Evolutionary conservation across 2,329 filamentous ascomycete species (phyloP), one percentile per base, ranked within the genome.

Genomic region (Aspergillus novofumigatus): DNA sequence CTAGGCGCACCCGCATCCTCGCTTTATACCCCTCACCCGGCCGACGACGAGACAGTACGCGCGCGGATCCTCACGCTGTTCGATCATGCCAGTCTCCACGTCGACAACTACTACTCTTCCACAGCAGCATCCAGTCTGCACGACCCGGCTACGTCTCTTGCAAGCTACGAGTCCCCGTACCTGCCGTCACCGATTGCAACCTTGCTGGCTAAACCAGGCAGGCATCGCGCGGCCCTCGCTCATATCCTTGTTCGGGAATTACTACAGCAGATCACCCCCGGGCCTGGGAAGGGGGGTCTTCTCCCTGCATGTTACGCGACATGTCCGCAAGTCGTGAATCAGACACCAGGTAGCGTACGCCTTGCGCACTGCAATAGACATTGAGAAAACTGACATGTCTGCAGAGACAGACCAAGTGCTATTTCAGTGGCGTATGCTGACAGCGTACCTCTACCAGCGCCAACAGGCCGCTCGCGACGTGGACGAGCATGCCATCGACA

Each of bases 51-150:
- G 5, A 64, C 64, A 0, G 60, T 74, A 2, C 58, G 52, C 6
- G 56, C 38, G 6, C 60, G 63, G 4, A 62, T 73, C 21, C 64
- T 68, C 47, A 67, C 66, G 0, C 50, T 75, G 1, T 68, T 72
- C 56, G 71, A 74, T 42, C 70, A 71, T 51, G 67, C 69, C 23
- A 61, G 65, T 42, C 61, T 72, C 1, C 72, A 75, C 54, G 62
- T 74, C 25, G 72, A 75, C 23, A 75, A 75, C 51, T 75, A 69
- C 52, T 75, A 75, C 53, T 49, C 61, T 3, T 47, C 53, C 6
- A 26, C 10, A 32, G 29, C 29, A 10, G 10, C 29, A 32, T 32
- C 29, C 10, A 32, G 1, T 32, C 29, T 4, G 25, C 2, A 28
- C 28, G 3, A 23, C 56, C 17, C 25, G 42, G n/a, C 42, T 55